Conservation (phyloP, 352 stramenopile species). For the Globisporangium apiculatum region DNA sequence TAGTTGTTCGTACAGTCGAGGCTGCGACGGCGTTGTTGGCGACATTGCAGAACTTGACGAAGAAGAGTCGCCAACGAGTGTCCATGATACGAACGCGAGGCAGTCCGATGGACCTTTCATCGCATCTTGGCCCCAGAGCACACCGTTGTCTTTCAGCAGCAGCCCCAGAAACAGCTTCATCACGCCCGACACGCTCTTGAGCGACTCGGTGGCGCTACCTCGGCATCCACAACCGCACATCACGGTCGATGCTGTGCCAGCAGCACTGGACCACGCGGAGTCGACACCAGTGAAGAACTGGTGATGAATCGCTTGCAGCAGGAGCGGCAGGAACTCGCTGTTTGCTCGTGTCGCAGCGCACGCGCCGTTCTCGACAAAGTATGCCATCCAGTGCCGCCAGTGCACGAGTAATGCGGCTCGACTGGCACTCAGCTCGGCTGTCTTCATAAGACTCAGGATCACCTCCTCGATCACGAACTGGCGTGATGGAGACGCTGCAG, state of each 20-base stretch:
- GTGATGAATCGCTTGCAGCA: conserved; percentile 11
- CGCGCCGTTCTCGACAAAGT: conserved; percentile 14
- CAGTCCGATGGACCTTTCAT: conserved; percentile 12
- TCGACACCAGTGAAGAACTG: background rate
- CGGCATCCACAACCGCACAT: conserved; percentile 10
- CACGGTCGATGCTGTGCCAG: background rate
- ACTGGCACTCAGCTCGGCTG: conserved; percentile 5
- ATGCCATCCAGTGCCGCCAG: conserved; percentile 13
- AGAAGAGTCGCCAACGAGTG: background rate
- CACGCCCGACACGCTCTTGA: conserved; percentile 9
- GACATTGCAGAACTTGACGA: no score
- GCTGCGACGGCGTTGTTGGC: background rate
- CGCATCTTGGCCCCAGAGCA: conserved; percentile 12
- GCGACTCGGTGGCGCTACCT: background rate
- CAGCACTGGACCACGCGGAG: background rate
- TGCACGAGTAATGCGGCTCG: conserved; percentile 11
- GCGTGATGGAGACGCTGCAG: background rate
- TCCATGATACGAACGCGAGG: conserved; percentile 11
- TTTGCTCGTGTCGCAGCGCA: conserved; percentile 5
- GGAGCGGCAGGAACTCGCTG: conserved; percentile 4
- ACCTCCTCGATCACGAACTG: conserved; percentile 12
- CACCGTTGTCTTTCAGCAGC: conserved; percentile 10
- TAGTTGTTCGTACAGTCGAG: background rate
- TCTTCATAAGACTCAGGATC: conserved; percentile 11
- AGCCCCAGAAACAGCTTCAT: conserved; percentile 11